phyloP scores from a whole-genome alignment of 345 rosid genomes.

The Lepidium didymum region DNA sequence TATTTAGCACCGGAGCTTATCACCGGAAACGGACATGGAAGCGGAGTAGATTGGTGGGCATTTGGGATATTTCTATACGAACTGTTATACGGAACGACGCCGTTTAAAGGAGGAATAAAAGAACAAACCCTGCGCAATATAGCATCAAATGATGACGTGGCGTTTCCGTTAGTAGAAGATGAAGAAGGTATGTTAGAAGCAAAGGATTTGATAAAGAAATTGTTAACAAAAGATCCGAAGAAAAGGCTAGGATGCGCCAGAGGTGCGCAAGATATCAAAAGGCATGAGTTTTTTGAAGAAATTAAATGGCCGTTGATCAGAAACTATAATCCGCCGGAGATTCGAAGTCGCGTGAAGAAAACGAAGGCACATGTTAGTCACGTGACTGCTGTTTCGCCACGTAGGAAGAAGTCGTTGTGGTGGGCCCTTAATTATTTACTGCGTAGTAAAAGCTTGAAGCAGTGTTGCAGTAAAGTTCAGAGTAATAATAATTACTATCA shows the following conservation, averaged over 20 bases:
- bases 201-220: slow-evolving; percentile 59
- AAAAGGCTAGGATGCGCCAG: slow-evolving; percentile 66
- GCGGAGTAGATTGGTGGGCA: slow-evolving; percentile 98
- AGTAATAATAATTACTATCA: slow-evolving; percentile 37
- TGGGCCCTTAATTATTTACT: slow-evolving; percentile 29
- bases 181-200: slow-evolving; percentile 46
- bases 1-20: slow-evolving; percentile 89
- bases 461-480: slow-evolving; percentile 16
- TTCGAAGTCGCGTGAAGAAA: slow-evolving; percentile 43
- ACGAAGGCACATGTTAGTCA: slow-evolving; percentile 33
- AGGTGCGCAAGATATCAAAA: slow-evolving; percentile 78
- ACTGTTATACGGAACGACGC: slow-evolving; percentile 61
- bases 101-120: slow-evolving; percentile 65
- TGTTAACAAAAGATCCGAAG: slow-evolving; percentile 62
- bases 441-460: slow-evolving; percentile 16
- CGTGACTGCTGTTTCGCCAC: slow-evolving; percentile 25
- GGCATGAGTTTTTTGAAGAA: slow-evolving; percentile 65
- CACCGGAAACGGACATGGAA: slow-evolving; percentile 73
- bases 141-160: slow-evolving; percentile 34
- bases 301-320: slow-evolving; percentile 79
- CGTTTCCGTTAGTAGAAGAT: slow-evolving; percentile 35
- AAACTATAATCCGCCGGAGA: slow-evolving; percentile 64
- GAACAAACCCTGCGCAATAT: slow-evolving; percentile 79
- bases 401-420: slow-evolving; percentile 42
- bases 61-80: slow-evolving; percentile 74